These are phyloP conservation scores for Scheffersomyces ergatensis DNA, from an alignment of 805 yeast species.

Conservation along the genomic window DNA sequence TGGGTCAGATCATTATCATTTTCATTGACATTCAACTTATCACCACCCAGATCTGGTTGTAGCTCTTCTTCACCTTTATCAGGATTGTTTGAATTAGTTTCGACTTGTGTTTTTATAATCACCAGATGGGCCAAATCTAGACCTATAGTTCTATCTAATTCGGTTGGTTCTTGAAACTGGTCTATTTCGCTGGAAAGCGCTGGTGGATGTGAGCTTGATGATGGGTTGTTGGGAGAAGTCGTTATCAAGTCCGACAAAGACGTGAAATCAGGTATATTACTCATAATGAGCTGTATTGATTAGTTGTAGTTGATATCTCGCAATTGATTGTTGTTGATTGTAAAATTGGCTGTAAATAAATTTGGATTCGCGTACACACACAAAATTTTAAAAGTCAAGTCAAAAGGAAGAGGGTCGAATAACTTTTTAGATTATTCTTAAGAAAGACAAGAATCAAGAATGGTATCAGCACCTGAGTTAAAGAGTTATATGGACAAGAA, in stretches of 20 bases:
- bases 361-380: too few relatives aligned
- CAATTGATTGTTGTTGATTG: too few relatives aligned
- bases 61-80: slow-evolving; percentile 12
- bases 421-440: too few relatives aligned
- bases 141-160: too few relatives aligned
- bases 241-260: slow-evolving; percentile 23
- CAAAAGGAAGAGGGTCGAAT: too few relatives aligned
- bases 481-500: slow-evolving; percentile 74
- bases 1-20: not conserved
- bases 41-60: not conserved
- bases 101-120: slow-evolving; percentile 8
- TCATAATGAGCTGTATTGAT: too few relatives aligned
- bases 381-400: too few relatives aligned
- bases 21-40: too few relatives aligned
- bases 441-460: too few relatives aligned
- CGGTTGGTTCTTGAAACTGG: too few relatives aligned
- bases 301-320: too few relatives aligned
- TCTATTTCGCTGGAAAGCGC: not conserved
- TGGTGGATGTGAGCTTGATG: not conserved
- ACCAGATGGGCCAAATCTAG: slow-evolving; percentile 4
- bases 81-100: not conserved
- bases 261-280: slow-evolving; percentile 21
- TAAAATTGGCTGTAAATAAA: too few relatives aligned
- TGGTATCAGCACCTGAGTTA: slow-evolving; percentile 65
- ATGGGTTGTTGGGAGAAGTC: slow-evolving; percentile 17